A percentile compares a stretch with the other conserved stretches of the same genome.
Conservation (phyloP, 2,329 filamentous ascomycete species). For the Ceratocystis destructans region DNA sequence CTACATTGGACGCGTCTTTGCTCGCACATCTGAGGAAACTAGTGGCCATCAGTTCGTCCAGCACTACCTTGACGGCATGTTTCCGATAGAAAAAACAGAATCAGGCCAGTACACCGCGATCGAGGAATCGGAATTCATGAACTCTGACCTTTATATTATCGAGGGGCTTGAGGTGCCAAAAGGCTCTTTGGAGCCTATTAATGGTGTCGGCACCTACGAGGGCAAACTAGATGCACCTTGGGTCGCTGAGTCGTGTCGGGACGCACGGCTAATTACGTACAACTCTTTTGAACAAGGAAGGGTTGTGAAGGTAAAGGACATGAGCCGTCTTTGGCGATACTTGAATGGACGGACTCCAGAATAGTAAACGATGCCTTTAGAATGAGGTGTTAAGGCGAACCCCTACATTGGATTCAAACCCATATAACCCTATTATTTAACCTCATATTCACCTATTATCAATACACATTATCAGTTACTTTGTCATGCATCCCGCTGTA, state of each 20-base stretch:
- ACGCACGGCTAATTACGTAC: constrained; percentile 2
- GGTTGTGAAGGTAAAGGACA: constrained; percentile 41
- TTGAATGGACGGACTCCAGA: constrained; percentile 43
- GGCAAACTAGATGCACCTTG: constrained; percentile 22
- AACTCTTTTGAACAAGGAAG: not conserved
- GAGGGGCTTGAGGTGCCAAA: constrained; percentile 27
- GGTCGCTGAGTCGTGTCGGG: not conserved
- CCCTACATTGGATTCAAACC: not conserved
- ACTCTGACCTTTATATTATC: constrained; percentile 38
- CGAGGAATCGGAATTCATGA: constrained; percentile 46
- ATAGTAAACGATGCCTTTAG: constrained; percentile 22
- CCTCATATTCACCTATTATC: not conserved
- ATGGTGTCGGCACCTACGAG: constrained; percentile 27
- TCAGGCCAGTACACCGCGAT: constrained; percentile 32
- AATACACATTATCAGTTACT: not conserved
- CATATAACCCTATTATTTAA: not conserved
- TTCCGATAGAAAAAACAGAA: constrained; percentile 36
- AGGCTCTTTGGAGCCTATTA: constrained; percentile 21
- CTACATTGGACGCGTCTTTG: constrained; percentile 50
- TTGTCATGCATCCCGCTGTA: not conserved
- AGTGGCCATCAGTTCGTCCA: constrained; percentile 47
- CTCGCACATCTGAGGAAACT: constrained; percentile 31
- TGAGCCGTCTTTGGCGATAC: constrained; percentile 50
- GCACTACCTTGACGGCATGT: constrained; percentile 50
- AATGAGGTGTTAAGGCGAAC: too few species aligned